These are phyloP conservation scores for Dryadomyces quercus-mongolicae DNA, from an alignment of 2,329 filamentous ascomycete species.

Conservation along the genomic window DNA sequence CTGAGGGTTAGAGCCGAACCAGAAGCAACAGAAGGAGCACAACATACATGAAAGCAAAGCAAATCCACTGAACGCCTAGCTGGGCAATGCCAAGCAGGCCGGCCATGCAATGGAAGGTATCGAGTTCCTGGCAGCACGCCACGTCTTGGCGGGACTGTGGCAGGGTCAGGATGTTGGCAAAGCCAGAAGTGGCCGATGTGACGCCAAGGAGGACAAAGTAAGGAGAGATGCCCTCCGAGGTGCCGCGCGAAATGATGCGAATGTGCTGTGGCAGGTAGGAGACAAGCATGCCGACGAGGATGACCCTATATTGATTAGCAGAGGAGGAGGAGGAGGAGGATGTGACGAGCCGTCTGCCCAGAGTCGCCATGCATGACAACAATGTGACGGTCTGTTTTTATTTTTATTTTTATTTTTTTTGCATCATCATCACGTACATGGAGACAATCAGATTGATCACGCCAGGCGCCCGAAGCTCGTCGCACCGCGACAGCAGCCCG, in stretches of 20 bases:
- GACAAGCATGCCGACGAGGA: conserved; percentile 76
- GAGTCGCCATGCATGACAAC: too few relatives aligned
- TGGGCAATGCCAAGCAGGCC: conserved; percentile 82
- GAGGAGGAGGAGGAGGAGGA: too few relatives aligned
- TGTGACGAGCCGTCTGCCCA: not conserved
- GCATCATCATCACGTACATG: conserved; percentile 32
- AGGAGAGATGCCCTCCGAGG: conserved; percentile 88
- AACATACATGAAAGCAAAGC: conserved; percentile 80
- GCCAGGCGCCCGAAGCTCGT: conserved; percentile 38
- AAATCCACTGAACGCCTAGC: conserved; percentile 82
- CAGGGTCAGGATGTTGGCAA: conserved; percentile 84
- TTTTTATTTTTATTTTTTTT: too few relatives aligned
- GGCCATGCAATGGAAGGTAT: conserved; percentile 69
- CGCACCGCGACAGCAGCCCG: conserved; percentile 27
- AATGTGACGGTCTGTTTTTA: too few relatives aligned
- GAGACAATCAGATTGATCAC: conserved; percentile 44
- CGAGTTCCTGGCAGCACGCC: conserved; percentile 73
- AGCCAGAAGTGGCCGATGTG: conserved; percentile 75
- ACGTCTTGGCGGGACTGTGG: conserved; percentile 76
- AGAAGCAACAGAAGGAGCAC: not conserved
- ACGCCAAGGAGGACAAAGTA: conserved; percentile 92
- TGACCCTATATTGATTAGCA: conserved; percentile 49
- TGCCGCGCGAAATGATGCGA: conserved; percentile 75
- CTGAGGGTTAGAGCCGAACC: conserved; percentile 22
- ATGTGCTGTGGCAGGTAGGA: conserved; percentile 93